These are phyloP conservation scores for Colletotrichum nymphaeae DNA, from an alignment of 2,329 filamentous ascomycete genomes.

Conservation along the genomic window DNA sequence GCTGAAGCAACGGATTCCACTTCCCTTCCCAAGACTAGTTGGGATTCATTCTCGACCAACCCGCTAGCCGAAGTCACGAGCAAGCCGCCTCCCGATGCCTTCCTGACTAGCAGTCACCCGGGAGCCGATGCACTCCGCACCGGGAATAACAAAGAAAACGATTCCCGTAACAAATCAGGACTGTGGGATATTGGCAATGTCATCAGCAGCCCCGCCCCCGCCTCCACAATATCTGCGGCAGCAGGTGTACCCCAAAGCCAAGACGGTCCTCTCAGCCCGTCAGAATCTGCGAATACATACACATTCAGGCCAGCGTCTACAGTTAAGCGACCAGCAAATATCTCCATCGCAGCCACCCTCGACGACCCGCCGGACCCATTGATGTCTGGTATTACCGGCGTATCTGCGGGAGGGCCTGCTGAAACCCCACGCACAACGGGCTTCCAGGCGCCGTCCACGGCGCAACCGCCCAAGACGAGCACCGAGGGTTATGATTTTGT, in stretches of 20 bases:
- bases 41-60: constrained; percentile 33
- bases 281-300: background rate
- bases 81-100: background rate
- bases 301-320: constrained; percentile 19
- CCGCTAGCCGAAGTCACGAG: constrained; percentile 19
- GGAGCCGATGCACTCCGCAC: constrained; percentile 11
- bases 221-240: constrained; percentile 19
- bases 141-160: constrained; percentile 14
- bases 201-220: constrained; percentile 25
- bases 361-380: constrained; percentile 16
- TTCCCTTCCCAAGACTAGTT: constrained; percentile 29
- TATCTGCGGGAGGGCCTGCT: constrained; percentile 10
- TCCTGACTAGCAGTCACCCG: background rate
- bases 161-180: constrained; percentile 28
- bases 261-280: constrained; percentile 2
- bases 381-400: constrained; percentile 11
- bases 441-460: constrained; percentile 4
- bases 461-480: constrained; percentile 1
- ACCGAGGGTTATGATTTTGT: constrained; percentile 47
- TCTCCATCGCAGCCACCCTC: constrained; percentile 12
- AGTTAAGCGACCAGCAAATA: constrained; percentile 18
- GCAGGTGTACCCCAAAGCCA: constrained; percentile 19
- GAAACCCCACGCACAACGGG: constrained; percentile 17
- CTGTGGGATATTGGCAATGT: constrained; percentile 22
- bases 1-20: constrained; percentile 21